phyloP scores from a whole-genome alignment of 306 rosid genomes.

The Lotus japonicus region DNA sequence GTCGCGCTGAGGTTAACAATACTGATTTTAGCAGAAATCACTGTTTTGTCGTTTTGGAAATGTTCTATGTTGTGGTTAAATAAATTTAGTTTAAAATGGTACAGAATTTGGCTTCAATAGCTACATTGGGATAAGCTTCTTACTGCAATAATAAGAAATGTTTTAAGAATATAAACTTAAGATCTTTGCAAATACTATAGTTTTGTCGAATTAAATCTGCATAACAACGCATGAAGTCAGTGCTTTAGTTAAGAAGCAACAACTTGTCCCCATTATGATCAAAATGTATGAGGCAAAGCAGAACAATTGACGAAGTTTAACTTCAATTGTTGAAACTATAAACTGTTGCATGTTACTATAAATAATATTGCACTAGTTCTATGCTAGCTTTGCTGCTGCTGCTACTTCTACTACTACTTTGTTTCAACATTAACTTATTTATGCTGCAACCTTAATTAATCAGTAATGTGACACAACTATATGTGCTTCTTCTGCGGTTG shows the following conservation, averaged over 20 bases:
- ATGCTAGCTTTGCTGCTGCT: neutral
- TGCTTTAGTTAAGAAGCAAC: neutral
- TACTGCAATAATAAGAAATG: neutral
- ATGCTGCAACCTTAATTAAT: neutral
- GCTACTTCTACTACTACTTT: neutral
- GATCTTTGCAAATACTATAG: neutral
- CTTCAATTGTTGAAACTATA: neutral
- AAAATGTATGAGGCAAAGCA: neutral
- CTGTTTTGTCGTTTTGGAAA: no score
- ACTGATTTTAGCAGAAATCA: no score
- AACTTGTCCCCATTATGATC: neutral
- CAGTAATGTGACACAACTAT: constrained; percentile 6
- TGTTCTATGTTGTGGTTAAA: no score
- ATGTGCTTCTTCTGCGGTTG: constrained; percentile 25
- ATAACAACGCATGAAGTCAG: constrained; percentile 14
- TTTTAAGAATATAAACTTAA: neutral
- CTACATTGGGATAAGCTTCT: neutral
- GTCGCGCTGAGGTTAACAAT: no score
- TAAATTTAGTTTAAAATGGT: no score
- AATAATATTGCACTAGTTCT: neutral
- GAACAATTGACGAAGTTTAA: neutral
- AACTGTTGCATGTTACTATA: neutral
- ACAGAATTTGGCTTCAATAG: no score
- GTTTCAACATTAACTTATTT: neutral
- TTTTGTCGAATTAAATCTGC: neutral